Percentiles rank a stretch among this genome's conserved stretches.
Evolutionary conservation across 139 green algal species (phyloP).

Genomic region (Klebsormidium nitens): DNA sequence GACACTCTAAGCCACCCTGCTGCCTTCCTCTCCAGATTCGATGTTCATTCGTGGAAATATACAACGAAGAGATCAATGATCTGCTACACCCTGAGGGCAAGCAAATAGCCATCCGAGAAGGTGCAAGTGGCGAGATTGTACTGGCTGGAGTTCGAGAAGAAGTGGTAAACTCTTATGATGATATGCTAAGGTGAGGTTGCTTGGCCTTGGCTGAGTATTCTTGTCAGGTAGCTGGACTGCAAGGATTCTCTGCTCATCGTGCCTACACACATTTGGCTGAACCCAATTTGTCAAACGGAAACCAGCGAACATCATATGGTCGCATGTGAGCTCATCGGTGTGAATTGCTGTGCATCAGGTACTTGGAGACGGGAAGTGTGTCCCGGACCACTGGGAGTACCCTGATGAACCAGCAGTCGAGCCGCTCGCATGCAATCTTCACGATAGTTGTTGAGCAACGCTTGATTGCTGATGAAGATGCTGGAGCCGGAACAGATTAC

Average conservation of each 20-base stretch:
- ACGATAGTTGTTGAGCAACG: constrained; percentile 91
- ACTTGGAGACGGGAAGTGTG: constrained; percentile 68
- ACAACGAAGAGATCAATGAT: constrained; percentile 26
- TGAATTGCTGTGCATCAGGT: not conserved
- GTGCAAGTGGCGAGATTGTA: constrained; percentile 44
- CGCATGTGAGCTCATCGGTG: not conserved
- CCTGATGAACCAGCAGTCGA: constrained; percentile 77
- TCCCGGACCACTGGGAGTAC: constrained; percentile 72
- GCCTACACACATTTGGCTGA: constrained; percentile 52
- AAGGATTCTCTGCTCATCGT: not conserved
- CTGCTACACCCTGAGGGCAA: constrained; percentile 8
- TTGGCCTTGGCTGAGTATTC: not conserved
- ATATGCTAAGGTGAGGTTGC: constrained; percentile 13
- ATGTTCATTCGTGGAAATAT: constrained; percentile 15
- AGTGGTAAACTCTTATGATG: constrained; percentile 39
- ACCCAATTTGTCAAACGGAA: constrained; percentile 46
- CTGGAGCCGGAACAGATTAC: not conserved
- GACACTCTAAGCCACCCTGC: too few relatives aligned
- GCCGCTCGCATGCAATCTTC: constrained; percentile 90
- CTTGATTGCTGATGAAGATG: not conserved
- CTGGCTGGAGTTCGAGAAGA: constrained; percentile 47
- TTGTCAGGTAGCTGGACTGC: not conserved
- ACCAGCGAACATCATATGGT: not conserved
- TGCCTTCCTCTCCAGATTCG: constrained; percentile 8
- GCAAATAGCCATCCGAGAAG: constrained; percentile 44